These are phyloP conservation scores for Graphiopsis chlorocephala DNA, from an alignment of 2,329 filamentous ascomycete genomes.

Conservation along the genomic window DNA sequence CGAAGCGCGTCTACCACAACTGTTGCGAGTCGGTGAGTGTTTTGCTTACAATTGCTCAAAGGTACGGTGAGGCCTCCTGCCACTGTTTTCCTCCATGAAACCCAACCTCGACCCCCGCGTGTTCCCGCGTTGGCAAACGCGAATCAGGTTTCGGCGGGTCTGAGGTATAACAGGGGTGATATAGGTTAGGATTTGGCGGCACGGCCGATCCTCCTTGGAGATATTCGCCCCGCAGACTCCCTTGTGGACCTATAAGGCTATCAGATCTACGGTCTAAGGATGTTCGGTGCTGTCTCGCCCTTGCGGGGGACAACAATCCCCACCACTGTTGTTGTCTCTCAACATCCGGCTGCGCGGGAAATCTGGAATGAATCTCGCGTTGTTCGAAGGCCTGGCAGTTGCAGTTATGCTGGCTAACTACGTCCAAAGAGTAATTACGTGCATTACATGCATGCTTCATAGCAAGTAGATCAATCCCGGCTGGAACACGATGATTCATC, in stretches of 20 bases:
- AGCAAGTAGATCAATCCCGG: not conserved
- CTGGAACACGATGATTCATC: not conserved
- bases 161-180: not conserved
- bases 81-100: not conserved
- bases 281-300: not conserved
- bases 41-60: not conserved
- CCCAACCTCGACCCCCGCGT: not conserved
- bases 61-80: slow-evolving; percentile 5
- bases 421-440: not conserved
- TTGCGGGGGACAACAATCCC: not conserved
- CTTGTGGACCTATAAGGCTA: slow-evolving; percentile 4
- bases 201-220: not conserved
- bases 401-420: not conserved
- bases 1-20: not conserved
- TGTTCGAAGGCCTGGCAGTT: not conserved
- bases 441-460: not conserved
- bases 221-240: not conserved
- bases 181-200: slow-evolving; percentile 1
- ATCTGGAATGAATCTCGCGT: not conserved
- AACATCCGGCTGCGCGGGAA: not conserved
- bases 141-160: slow-evolving; percentile 5
- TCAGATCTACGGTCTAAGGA: not conserved
- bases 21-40: slow-evolving; percentile 4
- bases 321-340: slow-evolving; percentile 6
- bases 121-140: slow-evolving; percentile 3